phyloP scores from a whole-genome alignment of 2,329 filamentous ascomycete species.

The Capronia americana region DNA sequence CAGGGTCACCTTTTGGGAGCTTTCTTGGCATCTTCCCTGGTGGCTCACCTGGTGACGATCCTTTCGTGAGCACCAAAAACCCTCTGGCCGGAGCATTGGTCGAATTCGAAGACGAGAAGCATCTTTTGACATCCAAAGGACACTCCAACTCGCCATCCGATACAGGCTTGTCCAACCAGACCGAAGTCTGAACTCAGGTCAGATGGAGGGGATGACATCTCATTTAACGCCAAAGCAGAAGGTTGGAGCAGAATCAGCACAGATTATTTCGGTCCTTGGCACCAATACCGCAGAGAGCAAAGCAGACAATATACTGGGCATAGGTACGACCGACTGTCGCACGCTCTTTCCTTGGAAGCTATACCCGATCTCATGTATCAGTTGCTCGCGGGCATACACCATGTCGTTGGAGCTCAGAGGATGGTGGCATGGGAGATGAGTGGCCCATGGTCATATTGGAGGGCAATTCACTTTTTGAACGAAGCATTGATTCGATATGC shows the following conservation, averaged over 20 bases:
- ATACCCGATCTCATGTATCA: conserved; percentile 33
- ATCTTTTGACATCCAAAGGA: conserved; percentile 7
- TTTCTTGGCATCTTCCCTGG: conserved; percentile 31
- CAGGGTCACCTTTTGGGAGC: conserved; percentile 32
- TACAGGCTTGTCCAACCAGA: conserved; percentile 1
- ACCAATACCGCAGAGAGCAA: conserved; percentile 13
- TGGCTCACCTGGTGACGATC: conserved; percentile 27
- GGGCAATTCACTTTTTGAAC: conserved; percentile 16
- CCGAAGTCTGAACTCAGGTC: conserved; percentile 6
- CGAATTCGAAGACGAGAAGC: conserved; percentile 28
- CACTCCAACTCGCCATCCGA: conserved; percentile 2
- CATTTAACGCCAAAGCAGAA: not conserved
- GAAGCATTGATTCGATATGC: conserved; percentile 24
- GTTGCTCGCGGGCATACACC: conserved; percentile 24
- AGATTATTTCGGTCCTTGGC: conserved; percentile 12
- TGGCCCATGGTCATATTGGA: conserved; percentile 20
- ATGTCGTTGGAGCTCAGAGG: conserved; percentile 22
- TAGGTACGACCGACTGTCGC: conserved; percentile 29
- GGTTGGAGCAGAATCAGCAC: not conserved
- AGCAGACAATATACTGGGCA: conserved; percentile 28
- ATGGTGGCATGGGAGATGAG: conserved; percentile 25
- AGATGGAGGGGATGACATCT: not conserved
- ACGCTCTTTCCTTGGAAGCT: conserved; percentile 34
- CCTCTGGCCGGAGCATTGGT: conserved; percentile 32
- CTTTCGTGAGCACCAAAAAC: conserved; percentile 34